Evolutionary conservation across 2,329 filamentous ascomycete genomes (phyloP), one percentile per base, ranked within the genome.

Genomic region (Penicillium sp.): DNA sequence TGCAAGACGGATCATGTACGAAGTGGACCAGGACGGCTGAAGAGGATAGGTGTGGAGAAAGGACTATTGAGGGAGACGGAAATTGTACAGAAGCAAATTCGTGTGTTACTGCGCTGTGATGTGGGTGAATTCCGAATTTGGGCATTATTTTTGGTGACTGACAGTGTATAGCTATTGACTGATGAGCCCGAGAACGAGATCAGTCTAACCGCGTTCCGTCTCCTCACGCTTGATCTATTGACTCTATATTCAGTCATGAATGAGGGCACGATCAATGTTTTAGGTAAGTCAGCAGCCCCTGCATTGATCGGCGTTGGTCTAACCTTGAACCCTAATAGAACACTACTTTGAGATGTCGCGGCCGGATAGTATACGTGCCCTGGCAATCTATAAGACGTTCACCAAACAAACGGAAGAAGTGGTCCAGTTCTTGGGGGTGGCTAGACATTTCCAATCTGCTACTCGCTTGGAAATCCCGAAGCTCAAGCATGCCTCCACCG

Each of bases 291-390:
- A 13, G 19, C 53, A 34, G 41, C 11, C 13, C 29, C 5, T 39
- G 9, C 10, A 31, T 16, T 10, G 25, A 19, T 47, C 19, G 15
- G 29, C 13, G 23, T 39, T 55, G 39, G 45, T 58, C 59, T 68
- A 41, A 66, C 48, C 15, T 16, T 19, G 50, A 49, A 27, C 10
- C 43, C 25, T 33, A 53, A 23, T 61, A 95, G 92, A 94, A 67
- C 91, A 95, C 75, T 99, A 97, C 75, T 99, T 99, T 68, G 94
- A 99, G 78, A 93, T 99, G 89, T 97, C 94, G 50, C 91, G 90
- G 69, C 83, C 90, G 27, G 94, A 99, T 75, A 95, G 94, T 58
- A 91, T 97, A 73, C 85, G 92, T 61, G 92, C 94, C 56, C 86
- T 99, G 77, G 84, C 87, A 59, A 93, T 99, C 60, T 99, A 99